Evolutionary conservation across 192 early-diverging fungal species (phyloP).

Genomic region (Coemansia sp.): DNA sequence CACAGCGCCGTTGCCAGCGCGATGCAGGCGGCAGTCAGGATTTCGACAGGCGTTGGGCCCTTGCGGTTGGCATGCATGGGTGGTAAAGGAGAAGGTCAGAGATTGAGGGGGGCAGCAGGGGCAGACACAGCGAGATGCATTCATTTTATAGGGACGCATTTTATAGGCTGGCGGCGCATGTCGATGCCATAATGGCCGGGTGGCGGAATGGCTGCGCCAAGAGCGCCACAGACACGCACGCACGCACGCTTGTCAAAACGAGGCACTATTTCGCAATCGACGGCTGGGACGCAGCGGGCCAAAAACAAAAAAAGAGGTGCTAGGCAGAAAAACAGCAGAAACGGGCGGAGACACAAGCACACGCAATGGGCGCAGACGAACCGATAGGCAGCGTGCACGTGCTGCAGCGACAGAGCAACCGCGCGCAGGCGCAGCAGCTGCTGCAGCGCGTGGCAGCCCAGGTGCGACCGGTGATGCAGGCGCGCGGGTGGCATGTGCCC

Average conservation of each 20-base stretch:
- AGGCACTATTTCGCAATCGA: no score
- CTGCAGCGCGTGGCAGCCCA: constrained; percentile 34
- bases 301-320: no score
- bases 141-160: not conserved
- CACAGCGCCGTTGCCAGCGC: not conserved
- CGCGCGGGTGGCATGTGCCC: constrained; percentile 31
- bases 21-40: not conserved
- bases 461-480: constrained; percentile 41
- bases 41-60: not conserved
- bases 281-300: no score
- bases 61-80: not conserved
- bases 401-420: constrained; percentile 22
- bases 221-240: no score
- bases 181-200: no score
- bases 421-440: constrained; percentile 16
- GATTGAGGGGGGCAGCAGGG: not conserved
- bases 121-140: not conserved
- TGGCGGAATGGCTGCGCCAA: no score
- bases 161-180: not conserved
- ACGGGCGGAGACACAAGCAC: no score
- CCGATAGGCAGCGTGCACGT: constrained; percentile 33
- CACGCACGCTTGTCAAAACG: no score
- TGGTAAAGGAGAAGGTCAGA: not conserved
- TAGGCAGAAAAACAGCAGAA: no score
- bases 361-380: not conserved